These are phyloP conservation scores for Backusella parvicylindrica DNA, from an alignment of 192 early-diverging fungal genomes.

Conservation along the genomic window DNA sequence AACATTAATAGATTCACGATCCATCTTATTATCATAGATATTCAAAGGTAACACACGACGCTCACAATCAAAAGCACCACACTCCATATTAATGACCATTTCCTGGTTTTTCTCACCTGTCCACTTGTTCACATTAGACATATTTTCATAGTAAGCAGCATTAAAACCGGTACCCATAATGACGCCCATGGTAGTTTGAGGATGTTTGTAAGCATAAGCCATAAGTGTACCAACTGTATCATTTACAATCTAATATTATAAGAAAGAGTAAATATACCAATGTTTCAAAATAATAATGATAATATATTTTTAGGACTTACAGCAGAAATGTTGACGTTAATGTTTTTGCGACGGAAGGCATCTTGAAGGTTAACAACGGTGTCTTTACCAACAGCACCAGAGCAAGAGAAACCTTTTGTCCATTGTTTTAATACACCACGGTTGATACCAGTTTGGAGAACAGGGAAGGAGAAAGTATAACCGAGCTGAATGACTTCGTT, in stretches of 20 bases:
- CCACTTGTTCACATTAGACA: slow-evolving; percentile 41
- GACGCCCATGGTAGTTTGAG: slow-evolving; percentile 79
- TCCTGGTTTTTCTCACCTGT: slow-evolving; percentile 37
- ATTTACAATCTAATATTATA: slow-evolving; percentile 67
- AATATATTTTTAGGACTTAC: slow-evolving; percentile 9
- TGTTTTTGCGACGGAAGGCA: slow-evolving; percentile 66
- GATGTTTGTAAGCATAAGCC: slow-evolving; percentile 78
- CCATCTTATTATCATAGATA: slow-evolving; percentile 78
- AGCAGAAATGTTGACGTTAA: slow-evolving; percentile 66
- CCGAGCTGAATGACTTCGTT: slow-evolving; percentile 53
- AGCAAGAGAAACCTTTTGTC: slow-evolving; percentile 88
- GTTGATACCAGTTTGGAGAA: slow-evolving; percentile 75
- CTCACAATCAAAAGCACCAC: slow-evolving; percentile 89
- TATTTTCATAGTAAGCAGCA: slow-evolving; percentile 59
- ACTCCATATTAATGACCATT: slow-evolving; percentile 94
- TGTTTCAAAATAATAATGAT: background rate
- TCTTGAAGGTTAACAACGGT: slow-evolving; percentile 78
- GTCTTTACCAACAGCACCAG: slow-evolving; percentile 69
- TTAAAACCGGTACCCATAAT: slow-evolving; percentile 98
- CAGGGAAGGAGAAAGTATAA: slow-evolving; percentile 97
- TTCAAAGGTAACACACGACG: slow-evolving; percentile 75
- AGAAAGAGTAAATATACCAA: background rate
- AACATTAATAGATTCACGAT: slow-evolving; percentile 80
- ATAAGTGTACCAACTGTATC: slow-evolving; percentile 94
- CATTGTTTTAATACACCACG: slow-evolving; percentile 66